phyloP scores from a whole-genome alignment of 2,329 filamentous ascomycete genomes.

The Cordyceps fumosorosea region DNA sequence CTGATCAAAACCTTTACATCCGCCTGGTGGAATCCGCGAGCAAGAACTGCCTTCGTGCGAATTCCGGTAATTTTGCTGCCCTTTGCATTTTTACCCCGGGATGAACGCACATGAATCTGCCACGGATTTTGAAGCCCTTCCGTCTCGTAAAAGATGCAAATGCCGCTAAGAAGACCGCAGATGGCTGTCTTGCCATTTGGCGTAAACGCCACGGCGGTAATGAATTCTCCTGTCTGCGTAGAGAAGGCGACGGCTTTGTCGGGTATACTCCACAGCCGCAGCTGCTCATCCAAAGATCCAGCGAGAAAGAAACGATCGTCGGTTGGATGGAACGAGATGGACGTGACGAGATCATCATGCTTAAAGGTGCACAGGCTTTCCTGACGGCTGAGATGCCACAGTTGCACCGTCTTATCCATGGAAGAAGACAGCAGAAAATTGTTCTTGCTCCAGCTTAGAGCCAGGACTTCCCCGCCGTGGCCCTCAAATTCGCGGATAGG shows the following conservation, averaged over 20 bases:
- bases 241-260: constrained; percentile 89
- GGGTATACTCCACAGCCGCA: constrained; percentile 93
- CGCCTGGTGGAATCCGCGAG: constrained; percentile 35
- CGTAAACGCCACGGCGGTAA: constrained; percentile 89
- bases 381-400: constrained; percentile 82
- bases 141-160: constrained; percentile 88
- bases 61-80: constrained; percentile 98
- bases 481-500: constrained; percentile 75
- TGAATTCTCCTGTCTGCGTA: constrained; percentile 72
- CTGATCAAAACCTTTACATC: constrained; percentile 82
- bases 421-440: constrained; percentile 93
- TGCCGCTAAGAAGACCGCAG: constrained; percentile 76
- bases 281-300: constrained; percentile 79
- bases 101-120: constrained; percentile 89
- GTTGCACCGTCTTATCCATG: constrained; percentile 93
- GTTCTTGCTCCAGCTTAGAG: constrained; percentile 98
- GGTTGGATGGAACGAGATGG: constrained; percentile 86
- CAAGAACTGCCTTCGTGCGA: constrained; percentile 55
- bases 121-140: constrained; percentile 78
- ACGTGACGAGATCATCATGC: constrained; percentile 91
- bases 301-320: constrained; percentile 97
- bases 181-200: constrained; percentile 88
- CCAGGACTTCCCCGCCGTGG: constrained; percentile 79
- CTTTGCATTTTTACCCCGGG: constrained; percentile 86
- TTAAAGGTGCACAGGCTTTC: constrained; percentile 93